Evolutionary conservation across 2,329 filamentous ascomycete species (phyloP), one percentile per base, ranked within the genome.

Genomic region (Ophiosphaerella narmari): DNA sequence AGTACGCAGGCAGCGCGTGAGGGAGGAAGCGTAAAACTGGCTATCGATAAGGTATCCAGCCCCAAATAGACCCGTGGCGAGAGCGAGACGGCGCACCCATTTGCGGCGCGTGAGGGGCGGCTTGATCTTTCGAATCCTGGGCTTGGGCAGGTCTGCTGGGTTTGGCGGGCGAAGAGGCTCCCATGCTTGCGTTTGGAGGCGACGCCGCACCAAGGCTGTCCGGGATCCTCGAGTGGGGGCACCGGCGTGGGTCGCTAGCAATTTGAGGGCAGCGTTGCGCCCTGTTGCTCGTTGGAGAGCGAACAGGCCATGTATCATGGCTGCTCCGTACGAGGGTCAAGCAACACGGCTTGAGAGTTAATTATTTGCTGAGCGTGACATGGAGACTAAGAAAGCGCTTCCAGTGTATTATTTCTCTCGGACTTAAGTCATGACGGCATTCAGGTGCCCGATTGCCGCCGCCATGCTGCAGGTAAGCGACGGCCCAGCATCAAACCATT

Each of bases 1-100:
- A 0, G 94, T 97, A 36, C 88, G 87, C 36, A 89, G 74, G 21
- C 89, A 93, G 48, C 94, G 88, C 33, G 82, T 85, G 23, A 96
- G 76, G 11, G 90, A 88, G 1, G 89, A 87, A 43, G 91, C 90
- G 74, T 94, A 95, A 67, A 89, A 80, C 57, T 88, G 82, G 12
- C 74, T 82, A 74, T 99, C 94, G 52, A 87, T 65, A 8, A 84
- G 73, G 70, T 90, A 95, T 45, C 86, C 71, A 5, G 80, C 69
- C 26, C 86, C 89, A 32, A 83, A 77, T 3, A 84, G 74, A 29
- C 81, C 73, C 1, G 85, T 80, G 38, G 88, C 63, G 54, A 88
- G 81, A 43, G 88, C 69, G 1, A 96, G 72, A 37, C 91, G 85
- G 31, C 90, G 88, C n/a, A 83, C 79, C 88, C 89, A 95, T 82